Evolutionary conservation across 768 basidiomycete species (phyloP), one percentile per base, ranked within the genome.

Genomic region (Termitomyces eurrhizus): DNA sequence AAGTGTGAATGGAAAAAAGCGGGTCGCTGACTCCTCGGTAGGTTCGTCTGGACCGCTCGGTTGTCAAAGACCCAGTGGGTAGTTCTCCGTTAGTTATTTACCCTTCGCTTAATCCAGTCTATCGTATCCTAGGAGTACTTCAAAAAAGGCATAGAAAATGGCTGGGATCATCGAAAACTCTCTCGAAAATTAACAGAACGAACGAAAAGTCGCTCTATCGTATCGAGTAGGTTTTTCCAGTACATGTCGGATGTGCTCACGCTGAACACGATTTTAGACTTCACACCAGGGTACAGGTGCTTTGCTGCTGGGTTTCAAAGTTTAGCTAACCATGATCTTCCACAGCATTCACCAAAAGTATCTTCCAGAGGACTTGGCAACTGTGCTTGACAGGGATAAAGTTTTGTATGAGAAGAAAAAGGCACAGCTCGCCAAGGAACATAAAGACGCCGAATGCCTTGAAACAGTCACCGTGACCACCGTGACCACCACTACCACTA

Each of bases 171-270:
- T 50, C 71, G 78, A 7, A 78, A 79, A 61, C 66, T 78, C 35
- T 76, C 78, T 7, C 70, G 75, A 48, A 67, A 79, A 26, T 66
- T 79, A 50, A 78, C 75, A 13, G 77, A 80, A 61, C 71, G 78
- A 39, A 74, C 80, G 2, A 79, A 76, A 68, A 76, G 79, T 58
- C 77, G 77, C 51, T 76, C 80, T 7, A 74, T 82, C 62, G 81
- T 77, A 13, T 68, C 74, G 4, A 83, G 82, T 82, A 65, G 60
- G 79, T 70, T 8, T 24, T 24, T 46, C 35, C 33, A 21, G 11
- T 13, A 3, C 44, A 44, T 53, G 6, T 13, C n/a, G 0, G 21
- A 41, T 24, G 41, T 52, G 7, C 6, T 62, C 9, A 45, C 16
- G 52, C 26, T 42, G 29, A 60, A 18, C 41, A 35, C 39, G 12